phyloP scores from a whole-genome alignment of 257 asterid species.

The Ocimum tenuiflorum region DNA sequence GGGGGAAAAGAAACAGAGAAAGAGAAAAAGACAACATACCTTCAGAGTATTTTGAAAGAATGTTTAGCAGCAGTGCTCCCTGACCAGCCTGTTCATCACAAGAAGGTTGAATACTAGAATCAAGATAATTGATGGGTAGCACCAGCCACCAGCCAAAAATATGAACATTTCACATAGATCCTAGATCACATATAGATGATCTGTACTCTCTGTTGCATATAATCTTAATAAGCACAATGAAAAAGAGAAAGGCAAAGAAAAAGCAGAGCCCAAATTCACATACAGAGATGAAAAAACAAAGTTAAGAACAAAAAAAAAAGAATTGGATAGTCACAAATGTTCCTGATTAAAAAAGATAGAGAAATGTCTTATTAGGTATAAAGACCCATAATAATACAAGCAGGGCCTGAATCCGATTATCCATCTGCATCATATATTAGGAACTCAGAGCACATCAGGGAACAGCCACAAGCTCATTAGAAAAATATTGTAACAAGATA shows the following conservation, averaged over 20 bases:
- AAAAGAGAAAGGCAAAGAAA: not conserved
- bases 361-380: not conserved
- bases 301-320: not conserved
- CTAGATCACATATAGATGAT: no score
- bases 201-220: not conserved
- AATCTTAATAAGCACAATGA: not conserved
- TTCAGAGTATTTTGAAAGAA: constrained; percentile 84
- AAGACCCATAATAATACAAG: constrained; percentile 1
- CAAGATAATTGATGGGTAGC: not conserved
- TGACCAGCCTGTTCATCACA: constrained; percentile 65
- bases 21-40: constrained; percentile 36
- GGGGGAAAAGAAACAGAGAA: not conserved
- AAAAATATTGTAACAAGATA: constrained; percentile 8
- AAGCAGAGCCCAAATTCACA: not conserved
- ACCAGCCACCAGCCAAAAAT: not conserved
- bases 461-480: not conserved
- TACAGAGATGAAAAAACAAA: not conserved
- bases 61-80: constrained; percentile 76
- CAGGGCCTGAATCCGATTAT: not conserved
- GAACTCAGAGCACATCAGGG: constrained; percentile 6
- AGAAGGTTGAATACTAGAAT: constrained; percentile 6
- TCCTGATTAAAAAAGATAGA: not conserved
- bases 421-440: not conserved
- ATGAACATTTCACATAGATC: not conserved
- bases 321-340: not conserved